phyloP scores from a whole-genome alignment of 2,329 filamentous ascomycete genomes.

The Colletotrichum acutatum region DNA sequence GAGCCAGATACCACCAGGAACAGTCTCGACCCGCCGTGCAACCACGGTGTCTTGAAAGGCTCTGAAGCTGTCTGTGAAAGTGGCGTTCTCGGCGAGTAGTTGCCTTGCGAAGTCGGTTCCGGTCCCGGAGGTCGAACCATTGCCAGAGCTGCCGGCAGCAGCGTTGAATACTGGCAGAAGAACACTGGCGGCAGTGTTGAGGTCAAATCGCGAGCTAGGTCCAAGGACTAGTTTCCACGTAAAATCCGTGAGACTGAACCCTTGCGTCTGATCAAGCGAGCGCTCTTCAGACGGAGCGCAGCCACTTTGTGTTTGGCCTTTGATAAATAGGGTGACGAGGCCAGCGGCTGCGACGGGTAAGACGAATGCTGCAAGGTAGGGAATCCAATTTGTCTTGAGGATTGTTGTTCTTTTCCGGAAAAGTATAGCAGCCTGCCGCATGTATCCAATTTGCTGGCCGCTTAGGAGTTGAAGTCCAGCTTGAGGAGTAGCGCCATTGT shows the following conservation, averaged over 20 bases:
- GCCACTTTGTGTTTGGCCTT: constrained; percentile 59
- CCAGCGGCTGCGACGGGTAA: constrained; percentile 85
- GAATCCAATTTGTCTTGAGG: constrained; percentile 80
- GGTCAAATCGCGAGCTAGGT: constrained; percentile 44
- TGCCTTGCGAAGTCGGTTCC: constrained; percentile 30
- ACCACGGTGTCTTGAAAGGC: constrained; percentile 76
- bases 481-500: constrained; percentile 9
- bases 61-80: constrained; percentile 67
- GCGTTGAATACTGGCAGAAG: constrained; percentile 53
- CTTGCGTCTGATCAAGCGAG: constrained; percentile 51
- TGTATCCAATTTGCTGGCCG: constrained; percentile 75
- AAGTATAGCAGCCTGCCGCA: constrained; percentile 77
- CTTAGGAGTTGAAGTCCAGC: constrained; percentile 69
- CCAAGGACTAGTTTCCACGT: constrained; percentile 54
- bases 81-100: constrained; percentile 23
- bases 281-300: constrained; percentile 64
- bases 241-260: constrained; percentile 50
- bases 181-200: constrained; percentile 28
- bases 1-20: constrained; percentile 84
- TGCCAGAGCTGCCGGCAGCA: constrained; percentile 37
- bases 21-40: constrained; percentile 73
- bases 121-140: constrained; percentile 35
- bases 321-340: constrained; percentile 81
- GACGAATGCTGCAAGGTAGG: constrained; percentile 78
- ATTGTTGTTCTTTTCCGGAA: constrained; percentile 83